Percentiles rank a stretch among this genome's conserved stretches.
Evolutionary conservation across 1,284 basidiomycete species (phyloP).

Genomic region (Trichosporon inkin): DNA sequence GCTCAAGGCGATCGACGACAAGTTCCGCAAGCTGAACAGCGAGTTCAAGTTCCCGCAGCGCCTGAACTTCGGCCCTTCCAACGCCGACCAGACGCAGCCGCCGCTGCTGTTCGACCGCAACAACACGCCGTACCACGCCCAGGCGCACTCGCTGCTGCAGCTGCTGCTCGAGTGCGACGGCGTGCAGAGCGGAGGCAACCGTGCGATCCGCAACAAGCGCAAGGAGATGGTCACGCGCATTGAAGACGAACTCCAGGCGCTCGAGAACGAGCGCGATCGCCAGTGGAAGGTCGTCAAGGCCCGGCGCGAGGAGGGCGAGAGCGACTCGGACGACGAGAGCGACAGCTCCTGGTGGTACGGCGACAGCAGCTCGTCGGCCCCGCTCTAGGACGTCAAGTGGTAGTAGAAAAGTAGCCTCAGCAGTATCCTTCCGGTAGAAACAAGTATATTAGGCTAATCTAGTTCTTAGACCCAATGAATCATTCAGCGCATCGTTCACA

Average conservation of each 20-base stretch:
- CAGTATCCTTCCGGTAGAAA: too few species aligned
- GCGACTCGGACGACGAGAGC: conserved; percentile 23
- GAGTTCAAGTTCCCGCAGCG: conserved; percentile 39
- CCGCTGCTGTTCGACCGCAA: conserved; percentile 54
- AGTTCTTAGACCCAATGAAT: too few species aligned
- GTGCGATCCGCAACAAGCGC: conserved; percentile 57
- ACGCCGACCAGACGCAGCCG: conserved; percentile 28
- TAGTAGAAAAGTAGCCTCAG: neutral
- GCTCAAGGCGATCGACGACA: conserved; percentile 31
- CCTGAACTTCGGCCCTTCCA: conserved; percentile 36
- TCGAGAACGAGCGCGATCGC: conserved; percentile 53
- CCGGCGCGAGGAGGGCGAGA: conserved; percentile 34
- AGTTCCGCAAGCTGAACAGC: conserved; percentile 28
- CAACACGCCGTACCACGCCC: conserved; percentile 59
- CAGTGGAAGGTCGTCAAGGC: conserved; percentile 41
- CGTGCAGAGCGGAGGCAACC: conserved; percentile 62
- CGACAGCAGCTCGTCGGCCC: neutral
- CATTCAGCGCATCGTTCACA: too few species aligned
- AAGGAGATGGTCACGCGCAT: conserved; percentile 60
- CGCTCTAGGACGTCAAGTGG: neutral
- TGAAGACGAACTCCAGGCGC: conserved; percentile 59
- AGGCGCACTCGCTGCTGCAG: conserved; percentile 60
- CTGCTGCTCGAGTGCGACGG: conserved; percentile 63
- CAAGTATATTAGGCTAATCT: too few species aligned
- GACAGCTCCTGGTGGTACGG: neutral